Evolutionary conservation across 169 alveolate species (phyloP), one percentile per base, ranked within the genome.

Genomic region (Plasmodium billcollinsi): DNA sequence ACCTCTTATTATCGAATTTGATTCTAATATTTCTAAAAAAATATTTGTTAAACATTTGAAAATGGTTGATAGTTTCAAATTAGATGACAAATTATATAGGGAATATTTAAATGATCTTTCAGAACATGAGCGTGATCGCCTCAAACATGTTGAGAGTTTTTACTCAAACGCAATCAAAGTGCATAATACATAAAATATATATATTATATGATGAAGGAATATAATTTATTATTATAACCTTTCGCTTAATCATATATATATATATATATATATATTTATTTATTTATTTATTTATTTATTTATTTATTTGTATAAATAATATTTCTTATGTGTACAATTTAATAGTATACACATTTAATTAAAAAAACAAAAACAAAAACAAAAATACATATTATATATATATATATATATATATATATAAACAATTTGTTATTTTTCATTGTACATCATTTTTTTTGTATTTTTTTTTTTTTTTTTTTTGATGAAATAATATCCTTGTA

Each of bases 1-100:
- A 70, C 89, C 89, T 14, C 69, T 76, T 1, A 76, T 76, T 26
- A 65, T 76, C 9, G 89, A 76, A 50, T 76, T 76, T 52, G 89
- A 76, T 39, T 76, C 89, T 21, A 63, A 74, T 18, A 43, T 50
- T 45, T 26, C 76, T 18, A 76, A 65, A 59, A 76, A 56, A 7
- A 43, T 76, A 49, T 76, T 76, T 8, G 89, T 76, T 49, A 76
- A 21, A 33, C 89, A 76, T 65, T 50, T 76, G 49, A 76, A 76
- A 70, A 14, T 21, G 39, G 66, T 24, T 47, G 74, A 56, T 56
- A 39, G n/a, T 33, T 47, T 63, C 5, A 72, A 76, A 76, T 63
- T 76, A 47, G 89, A 76, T 69, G 66, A 63, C 2, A 76, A 76
- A 15, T 62, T 63, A 50, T 76, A 33, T 69, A 39, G 52, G 33